Evolutionary conservation across 768 basidiomycete species (phyloP).

Genomic region (Udeniomyces megalosporus): DNA sequence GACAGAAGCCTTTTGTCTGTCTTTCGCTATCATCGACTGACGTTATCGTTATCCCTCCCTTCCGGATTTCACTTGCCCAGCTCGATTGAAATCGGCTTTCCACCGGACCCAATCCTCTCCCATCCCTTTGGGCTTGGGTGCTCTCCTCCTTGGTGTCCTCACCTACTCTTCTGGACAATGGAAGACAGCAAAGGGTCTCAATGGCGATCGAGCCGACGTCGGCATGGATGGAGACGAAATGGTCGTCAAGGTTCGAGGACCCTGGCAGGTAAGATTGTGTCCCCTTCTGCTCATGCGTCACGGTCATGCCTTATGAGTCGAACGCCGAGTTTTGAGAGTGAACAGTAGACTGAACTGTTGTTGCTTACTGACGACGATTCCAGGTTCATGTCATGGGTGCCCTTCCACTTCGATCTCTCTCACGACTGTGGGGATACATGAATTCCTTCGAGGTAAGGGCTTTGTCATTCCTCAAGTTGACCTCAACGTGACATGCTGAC

Average conservation of each 20-base stretch:
- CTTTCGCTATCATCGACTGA: background rate
- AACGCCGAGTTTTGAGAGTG: background rate
- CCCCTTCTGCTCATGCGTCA: conserved; percentile 1
- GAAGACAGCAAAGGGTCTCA: conserved; percentile 3
- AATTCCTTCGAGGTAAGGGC: conserved; percentile 53
- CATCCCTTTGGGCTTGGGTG: conserved; percentile 11
- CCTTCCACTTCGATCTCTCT: conserved; percentile 81
- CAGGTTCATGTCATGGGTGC: conserved; percentile 92
- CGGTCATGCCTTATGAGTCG: too few relatives aligned
- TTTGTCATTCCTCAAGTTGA: too few relatives aligned
- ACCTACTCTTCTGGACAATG: conserved; percentile 1
- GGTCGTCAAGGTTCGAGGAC: conserved; percentile 57
- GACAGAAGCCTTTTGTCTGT: background rate
- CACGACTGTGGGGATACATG: conserved; percentile 91
- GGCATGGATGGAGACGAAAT: conserved; percentile 35
- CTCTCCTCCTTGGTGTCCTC: background rate
- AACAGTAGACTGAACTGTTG: background rate
- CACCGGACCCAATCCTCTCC: background rate
- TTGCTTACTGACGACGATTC: background rate
- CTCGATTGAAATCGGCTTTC: conserved; percentile 11
- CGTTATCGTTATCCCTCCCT: background rate
- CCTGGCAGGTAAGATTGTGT: conserved; percentile 55
- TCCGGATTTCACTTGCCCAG: background rate
- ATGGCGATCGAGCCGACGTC: conserved; percentile 26
- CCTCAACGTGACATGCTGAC: background rate